Evolutionary conservation across 2,329 filamentous ascomycete genomes (phyloP).

Genomic region (Ophiosphaerella korrae): DNA sequence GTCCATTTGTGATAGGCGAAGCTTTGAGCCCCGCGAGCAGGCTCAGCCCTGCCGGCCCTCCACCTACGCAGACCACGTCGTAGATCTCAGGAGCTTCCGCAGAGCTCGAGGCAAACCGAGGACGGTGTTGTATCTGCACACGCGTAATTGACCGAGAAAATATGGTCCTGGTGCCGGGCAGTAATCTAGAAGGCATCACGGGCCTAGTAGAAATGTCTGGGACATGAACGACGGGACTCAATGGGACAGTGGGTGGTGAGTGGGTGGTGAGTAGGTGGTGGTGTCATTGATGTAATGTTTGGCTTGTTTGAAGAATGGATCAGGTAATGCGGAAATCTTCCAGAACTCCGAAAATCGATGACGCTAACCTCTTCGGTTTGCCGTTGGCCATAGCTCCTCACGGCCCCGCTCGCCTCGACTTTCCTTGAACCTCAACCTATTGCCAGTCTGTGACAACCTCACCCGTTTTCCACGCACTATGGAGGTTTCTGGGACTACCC

Average conservation of each 20-base stretch:
- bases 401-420: conserved; percentile 1
- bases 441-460: too few relatives aligned
- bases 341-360: conserved; percentile 3
- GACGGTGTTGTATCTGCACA: conserved; percentile 22
- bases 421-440: background rate
- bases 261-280: conserved; percentile 21
- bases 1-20: conserved; percentile 72
- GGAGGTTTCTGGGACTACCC: too few relatives aligned
- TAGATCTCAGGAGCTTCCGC: conserved; percentile 70
- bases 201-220: conserved; percentile 16
- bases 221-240: conserved; percentile 23
- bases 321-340: conserved; percentile 11
- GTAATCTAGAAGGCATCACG: conserved; percentile 42
- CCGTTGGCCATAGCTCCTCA: conserved; percentile 1
- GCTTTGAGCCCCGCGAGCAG: conserved; percentile 56
- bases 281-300: conserved; percentile 34
- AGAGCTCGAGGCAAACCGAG: conserved; percentile 41
- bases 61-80: conserved; percentile 90
- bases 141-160: conserved; percentile 15
- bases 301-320: conserved; percentile 23
- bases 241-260: conserved; percentile 13
- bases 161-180: conserved; percentile 21
- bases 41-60: conserved; percentile 86
- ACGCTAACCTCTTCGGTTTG: background rate
- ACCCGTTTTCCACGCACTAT: too few relatives aligned